Base-by-base conservation (phyloP, 2,329 filamentous ascomycete species). In the Colletotrichum melonis region DNA sequence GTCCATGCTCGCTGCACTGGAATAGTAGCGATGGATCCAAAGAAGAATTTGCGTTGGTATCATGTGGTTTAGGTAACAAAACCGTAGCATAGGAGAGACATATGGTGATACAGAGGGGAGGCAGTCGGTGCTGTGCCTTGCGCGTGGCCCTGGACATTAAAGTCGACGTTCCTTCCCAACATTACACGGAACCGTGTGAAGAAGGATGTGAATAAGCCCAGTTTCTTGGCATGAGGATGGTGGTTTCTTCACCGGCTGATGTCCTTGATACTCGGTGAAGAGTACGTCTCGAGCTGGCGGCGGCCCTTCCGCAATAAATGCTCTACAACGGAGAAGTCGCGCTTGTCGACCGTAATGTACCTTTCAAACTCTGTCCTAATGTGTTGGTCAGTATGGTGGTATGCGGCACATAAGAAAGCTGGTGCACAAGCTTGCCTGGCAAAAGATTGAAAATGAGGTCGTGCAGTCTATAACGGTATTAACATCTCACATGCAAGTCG, bases 281-380 rank as follows among this genome's bases (percentile, higher is more conserved):
- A 90, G 83, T 97, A 97, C 58, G 92, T 89, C 75, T 97, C 94
- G 22, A 98, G 86, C 80, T 98, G 95, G 57, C 94, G 89, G 54
- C 90, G 88, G 26, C 95, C 95, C 81, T 94, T 96, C 73, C 95
- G 90, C 64, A 98, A 81, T 42, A 97, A 85, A 81, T 94, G 97
- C 82, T 98, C 95, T 70, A 98, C 92, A 6, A 95, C 92, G 19
- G 88, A 87, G 82, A 98, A 98, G 79, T 98, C 95, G 77, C 94
- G 95, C 83, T 94, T 97, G 81, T 93, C 92, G 68, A 97, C 82
- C 9, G 82, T 80, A 14, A 90, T 80, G 79, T 94, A 88, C 80
- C 93, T 93, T 52, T 91, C 86, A 79, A 99, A 98, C 80, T 98
- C 95, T 32, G 86, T 82, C 76, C 94, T 95, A 35, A 9, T 22